A percentile compares a stretch with the other conserved stretches of the same genome.
Conservation (phyloP, 192 early-diverging fungal species). For the Cetraspora pellucida region DNA sequence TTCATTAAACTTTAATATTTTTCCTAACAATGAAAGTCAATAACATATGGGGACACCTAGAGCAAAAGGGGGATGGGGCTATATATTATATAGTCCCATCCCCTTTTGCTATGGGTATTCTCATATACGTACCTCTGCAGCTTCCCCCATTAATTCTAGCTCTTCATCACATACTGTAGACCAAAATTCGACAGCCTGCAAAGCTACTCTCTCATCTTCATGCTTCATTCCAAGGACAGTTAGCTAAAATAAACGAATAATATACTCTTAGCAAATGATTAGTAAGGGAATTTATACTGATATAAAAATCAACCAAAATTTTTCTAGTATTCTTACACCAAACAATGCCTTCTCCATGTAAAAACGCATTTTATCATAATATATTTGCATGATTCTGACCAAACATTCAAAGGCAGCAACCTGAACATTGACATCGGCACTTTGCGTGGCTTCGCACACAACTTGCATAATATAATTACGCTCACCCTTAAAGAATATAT, state of each 20-base stretch:
- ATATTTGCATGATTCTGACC: conserved; percentile 94
- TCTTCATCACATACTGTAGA: conserved; percentile 98
- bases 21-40: conserved; percentile 6
- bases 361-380: conserved; percentile 94
- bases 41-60: no score
- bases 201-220: conserved; percentile 83
- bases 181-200: conserved; percentile 99
- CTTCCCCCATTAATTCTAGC: conserved; percentile 69
- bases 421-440: conserved; percentile 71
- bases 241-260: conserved; percentile 51
- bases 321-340: conserved; percentile 61
- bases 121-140: conserved; percentile 59
- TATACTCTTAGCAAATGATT: not conserved
- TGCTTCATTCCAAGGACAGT: conserved; percentile 92
- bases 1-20: not conserved
- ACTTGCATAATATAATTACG: conserved; percentile 99
- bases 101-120: no score
- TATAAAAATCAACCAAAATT: not conserved
- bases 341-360: conserved; percentile 98
- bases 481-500: conserved; percentile 62
- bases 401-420: conserved; percentile 93
- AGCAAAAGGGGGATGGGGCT: no score
- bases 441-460: conserved; percentile 95
- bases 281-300: not conserved
- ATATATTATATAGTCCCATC: no score